phyloP scores from a whole-genome alignment of 2,329 filamentous ascomycete species.

The Alternaria infectoria region DNA sequence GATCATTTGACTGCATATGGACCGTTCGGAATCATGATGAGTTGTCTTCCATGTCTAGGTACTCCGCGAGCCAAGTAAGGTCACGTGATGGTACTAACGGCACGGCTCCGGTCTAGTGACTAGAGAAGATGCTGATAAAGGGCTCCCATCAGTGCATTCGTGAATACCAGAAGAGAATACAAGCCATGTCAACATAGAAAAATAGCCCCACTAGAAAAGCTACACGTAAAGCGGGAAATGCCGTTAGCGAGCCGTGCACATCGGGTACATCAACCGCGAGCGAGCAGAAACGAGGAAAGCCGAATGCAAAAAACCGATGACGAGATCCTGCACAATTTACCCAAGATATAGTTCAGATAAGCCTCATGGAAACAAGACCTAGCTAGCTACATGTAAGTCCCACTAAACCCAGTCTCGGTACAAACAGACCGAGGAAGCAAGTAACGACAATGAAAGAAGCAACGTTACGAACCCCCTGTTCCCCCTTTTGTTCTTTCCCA shows the following conservation, averaged over 20 bases:
- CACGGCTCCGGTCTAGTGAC: neutral
- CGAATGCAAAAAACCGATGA: neutral
- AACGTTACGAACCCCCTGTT: neutral
- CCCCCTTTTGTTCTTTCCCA: neutral
- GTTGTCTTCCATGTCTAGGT: neutral
- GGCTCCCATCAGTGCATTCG: too few relatives aligned
- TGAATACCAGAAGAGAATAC: neutral
- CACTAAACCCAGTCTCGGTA: neutral
- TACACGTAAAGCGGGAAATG: neutral
- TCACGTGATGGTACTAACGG: neutral
- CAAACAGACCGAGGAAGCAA: neutral
- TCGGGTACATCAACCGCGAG: neutral
- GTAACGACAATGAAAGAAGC: neutral
- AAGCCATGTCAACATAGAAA: neutral
- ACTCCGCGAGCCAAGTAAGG: neutral
- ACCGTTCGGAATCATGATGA: neutral
- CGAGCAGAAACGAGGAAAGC: neutral
- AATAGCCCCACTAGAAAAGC: neutral
- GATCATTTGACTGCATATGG: accelerated
- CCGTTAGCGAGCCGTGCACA: neutral
- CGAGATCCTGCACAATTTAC: neutral
- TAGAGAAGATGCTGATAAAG: neutral
- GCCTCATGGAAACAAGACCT: neutral
- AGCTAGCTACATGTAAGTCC: neutral
- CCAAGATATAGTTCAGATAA: neutral